Percentiles rank a stretch among this genome's conserved stretches.
These are phyloP conservation scores for Termitomyces sp. DNA, from an alignment of 768 basidiomycete species.

Conservation along the genomic window DNA sequence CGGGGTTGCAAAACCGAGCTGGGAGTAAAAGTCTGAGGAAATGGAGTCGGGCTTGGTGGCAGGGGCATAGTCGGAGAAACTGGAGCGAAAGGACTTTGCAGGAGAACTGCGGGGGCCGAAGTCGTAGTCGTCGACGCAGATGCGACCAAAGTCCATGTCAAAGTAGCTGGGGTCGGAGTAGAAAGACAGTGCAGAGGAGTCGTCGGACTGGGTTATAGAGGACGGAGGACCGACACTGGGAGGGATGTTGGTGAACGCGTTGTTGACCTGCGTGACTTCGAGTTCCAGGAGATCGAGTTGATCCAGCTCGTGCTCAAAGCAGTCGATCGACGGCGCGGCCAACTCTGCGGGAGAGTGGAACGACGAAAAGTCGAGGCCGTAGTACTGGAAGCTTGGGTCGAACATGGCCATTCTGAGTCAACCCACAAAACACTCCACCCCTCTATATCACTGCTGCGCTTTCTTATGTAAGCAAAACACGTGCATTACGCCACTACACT, in stretches of 20 bases:
- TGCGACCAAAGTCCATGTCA: conserved; percentile 67
- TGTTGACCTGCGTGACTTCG: conserved; percentile 60
- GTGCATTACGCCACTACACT: too few relatives aligned
- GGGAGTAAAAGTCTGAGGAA: conserved; percentile 44
- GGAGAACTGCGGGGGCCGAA: conserved; percentile 56
- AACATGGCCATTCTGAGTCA: conserved; percentile 5
- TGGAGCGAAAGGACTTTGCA: conserved; percentile 33
- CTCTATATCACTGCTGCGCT: conserved; percentile 6
- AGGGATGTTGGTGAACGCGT: conserved; percentile 61
- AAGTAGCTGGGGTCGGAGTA: conserved; percentile 64
- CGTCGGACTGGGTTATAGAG: conserved; percentile 74
- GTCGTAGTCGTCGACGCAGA: conserved; percentile 59
- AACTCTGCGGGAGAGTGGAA: conserved; percentile 68
- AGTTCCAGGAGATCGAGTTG: conserved; percentile 65
- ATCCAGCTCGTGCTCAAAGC: conserved; percentile 83
- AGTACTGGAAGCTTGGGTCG: conserved; percentile 20
- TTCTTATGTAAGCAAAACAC: not conserved
- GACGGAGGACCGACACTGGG: conserved; percentile 72
- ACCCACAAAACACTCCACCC: not conserved
- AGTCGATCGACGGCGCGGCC: conserved; percentile 75
- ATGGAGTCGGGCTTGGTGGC: conserved; percentile 33
- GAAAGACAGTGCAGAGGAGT: conserved; percentile 69
- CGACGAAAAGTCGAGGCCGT: conserved; percentile 61
- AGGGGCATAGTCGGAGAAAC: conserved; percentile 67
- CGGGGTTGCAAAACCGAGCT: conserved; percentile 40